These are phyloP conservation scores for Leccinum barrowsii DNA, from an alignment of 768 basidiomycete species.

Conservation along the genomic window DNA sequence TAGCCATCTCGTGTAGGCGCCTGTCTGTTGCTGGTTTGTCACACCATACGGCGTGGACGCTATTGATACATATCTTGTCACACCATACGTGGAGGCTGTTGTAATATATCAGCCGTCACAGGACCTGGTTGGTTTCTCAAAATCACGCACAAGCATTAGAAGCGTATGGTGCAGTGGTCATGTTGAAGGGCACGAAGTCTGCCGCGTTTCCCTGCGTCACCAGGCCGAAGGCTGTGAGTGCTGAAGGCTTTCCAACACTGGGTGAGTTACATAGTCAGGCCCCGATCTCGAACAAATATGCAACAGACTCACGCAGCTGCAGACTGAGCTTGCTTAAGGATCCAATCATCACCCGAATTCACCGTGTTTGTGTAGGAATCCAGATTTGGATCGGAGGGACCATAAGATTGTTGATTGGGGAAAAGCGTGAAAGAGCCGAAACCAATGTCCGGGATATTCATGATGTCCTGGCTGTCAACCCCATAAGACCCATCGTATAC, in stretches of 20 bases:
- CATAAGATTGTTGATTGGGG: conserved; percentile 64
- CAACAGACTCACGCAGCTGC: conserved; percentile 39
- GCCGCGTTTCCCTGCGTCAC: conserved; percentile 53
- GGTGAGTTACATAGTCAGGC: conserved; percentile 4
- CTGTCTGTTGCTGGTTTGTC: conserved; percentile 48
- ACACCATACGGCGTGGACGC: conserved; percentile 39
- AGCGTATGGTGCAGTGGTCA: conserved; percentile 41
- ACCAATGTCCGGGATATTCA: conserved; percentile 51
- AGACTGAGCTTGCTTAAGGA: conserved; percentile 43
- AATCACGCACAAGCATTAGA: conserved; percentile 27
- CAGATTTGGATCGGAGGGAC: conserved; percentile 44
- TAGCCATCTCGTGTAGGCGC: conserved; percentile 55
- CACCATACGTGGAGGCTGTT: conserved; percentile 36
- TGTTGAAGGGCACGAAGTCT: conserved; percentile 62
- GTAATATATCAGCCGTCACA: conserved; percentile 1
- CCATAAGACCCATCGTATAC: conserved; percentile 61
- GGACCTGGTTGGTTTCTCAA: not conserved
- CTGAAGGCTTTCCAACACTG: conserved; percentile 54
- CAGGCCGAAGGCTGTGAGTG: conserved; percentile 57
- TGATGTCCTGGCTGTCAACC: conserved; percentile 65
- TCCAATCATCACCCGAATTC: conserved; percentile 53
- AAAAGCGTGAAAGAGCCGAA: conserved; percentile 63
- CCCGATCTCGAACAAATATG: not conserved
- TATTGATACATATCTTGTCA: conserved; percentile 34
- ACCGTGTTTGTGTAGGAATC: conserved; percentile 51